phyloP scores from a whole-genome alignment of 176 grass and related monocot genomes.

The Thalia dealbata region DNA sequence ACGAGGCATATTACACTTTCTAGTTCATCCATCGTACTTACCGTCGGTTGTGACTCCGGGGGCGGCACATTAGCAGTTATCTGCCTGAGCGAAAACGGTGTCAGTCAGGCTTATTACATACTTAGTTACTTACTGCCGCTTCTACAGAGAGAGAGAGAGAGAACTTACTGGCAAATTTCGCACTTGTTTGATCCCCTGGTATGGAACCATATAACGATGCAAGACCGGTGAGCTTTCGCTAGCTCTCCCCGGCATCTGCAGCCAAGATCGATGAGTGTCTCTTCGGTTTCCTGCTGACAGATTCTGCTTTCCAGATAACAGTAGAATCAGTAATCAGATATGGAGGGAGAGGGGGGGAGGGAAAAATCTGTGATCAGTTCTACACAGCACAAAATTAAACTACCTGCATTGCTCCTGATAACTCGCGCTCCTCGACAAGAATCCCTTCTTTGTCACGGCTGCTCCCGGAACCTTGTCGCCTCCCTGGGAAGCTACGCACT shows the following conservation, averaged over 20 bases:
- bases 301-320: constrained; percentile 29
- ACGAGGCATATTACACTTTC: background rate
- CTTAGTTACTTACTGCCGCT: background rate
- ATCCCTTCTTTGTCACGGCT: constrained; percentile 20
- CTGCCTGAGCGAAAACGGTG: constrained; percentile 50
- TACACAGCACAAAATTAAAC: no score
- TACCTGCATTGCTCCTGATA: constrained; percentile 91
- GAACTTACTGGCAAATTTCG: constrained; percentile 98
- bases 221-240: constrained; percentile 76
- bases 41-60: constrained; percentile 82
- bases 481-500: background rate
- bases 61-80: constrained; percentile 78
- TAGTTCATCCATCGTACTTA: constrained; percentile 26
- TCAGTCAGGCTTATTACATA: background rate
- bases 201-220: constrained; percentile 87
- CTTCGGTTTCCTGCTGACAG: constrained; percentile 88
- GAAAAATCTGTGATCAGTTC: no score
- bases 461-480: constrained; percentile 18
- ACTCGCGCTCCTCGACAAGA: constrained; percentile 44
- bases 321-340: background rate
- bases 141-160: background rate
- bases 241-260: constrained; percentile 95
- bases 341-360: background rate
- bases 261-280: constrained; percentile 84
- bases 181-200: constrained; percentile 96